These are phyloP conservation scores for Fusarium bulbicola DNA, from an alignment of 2,329 filamentous ascomycete species.

Conservation along the genomic window DNA sequence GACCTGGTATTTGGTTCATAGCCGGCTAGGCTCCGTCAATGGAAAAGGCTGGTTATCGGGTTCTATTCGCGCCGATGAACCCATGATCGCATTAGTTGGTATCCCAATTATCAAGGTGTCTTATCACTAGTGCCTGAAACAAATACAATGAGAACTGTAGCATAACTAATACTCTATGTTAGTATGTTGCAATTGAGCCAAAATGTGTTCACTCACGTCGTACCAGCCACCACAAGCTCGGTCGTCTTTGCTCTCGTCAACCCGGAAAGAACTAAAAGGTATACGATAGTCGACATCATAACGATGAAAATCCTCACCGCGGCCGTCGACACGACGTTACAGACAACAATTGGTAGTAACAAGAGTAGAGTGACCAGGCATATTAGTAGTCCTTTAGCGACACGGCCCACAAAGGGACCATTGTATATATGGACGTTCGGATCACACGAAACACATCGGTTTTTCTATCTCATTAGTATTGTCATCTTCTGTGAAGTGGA, in stretches of 20 bases:
- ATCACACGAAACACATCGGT: not conserved
- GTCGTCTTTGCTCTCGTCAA: not conserved
- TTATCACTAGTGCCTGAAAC: not conserved
- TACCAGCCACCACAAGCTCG: not conserved
- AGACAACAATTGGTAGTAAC: not conserved
- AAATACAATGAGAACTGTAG: constrained; percentile 5
- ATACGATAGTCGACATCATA: not conserved
- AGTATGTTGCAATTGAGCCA: fast-evolving
- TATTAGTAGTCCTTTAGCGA: not conserved
- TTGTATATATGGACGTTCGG: not conserved
- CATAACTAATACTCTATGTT: not conserved
- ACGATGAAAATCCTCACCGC: not conserved
- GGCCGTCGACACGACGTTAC: not conserved
- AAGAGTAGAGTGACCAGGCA: not conserved
- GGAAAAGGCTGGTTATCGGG: fast-evolving
- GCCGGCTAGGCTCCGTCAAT: too few species aligned
- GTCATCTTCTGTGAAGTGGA: not conserved
- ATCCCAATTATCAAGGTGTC: not conserved
- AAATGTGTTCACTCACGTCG: not conserved
- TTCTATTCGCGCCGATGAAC: not conserved
- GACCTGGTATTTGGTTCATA: not conserved
- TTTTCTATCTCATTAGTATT: not conserved
- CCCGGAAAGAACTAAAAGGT: not conserved
- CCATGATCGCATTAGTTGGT: too few species aligned
- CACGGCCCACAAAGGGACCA: not conserved